Evolutionary conservation across 805 yeast species (phyloP).

Genomic region (Nakazawaea wickerhamii): DNA sequence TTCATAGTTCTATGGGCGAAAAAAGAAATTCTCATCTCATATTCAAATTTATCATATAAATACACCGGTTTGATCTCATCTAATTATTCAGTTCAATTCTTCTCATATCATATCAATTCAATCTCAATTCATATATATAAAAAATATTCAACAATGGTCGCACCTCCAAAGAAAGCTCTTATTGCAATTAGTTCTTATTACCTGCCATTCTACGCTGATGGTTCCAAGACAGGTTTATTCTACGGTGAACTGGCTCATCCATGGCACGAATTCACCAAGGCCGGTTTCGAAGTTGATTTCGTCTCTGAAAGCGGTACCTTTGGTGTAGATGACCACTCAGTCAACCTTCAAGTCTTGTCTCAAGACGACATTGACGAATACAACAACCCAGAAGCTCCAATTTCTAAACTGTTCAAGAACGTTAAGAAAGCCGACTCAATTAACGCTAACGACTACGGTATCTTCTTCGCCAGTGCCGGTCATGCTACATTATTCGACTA

Average conservation of each 20-base stretch:
- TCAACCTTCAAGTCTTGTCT: constrained; percentile 31
- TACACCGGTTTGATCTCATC: neutral
- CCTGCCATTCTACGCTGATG: constrained; percentile 50
- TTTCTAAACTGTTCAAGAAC: constrained; percentile 31
- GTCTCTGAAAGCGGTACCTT: constrained; percentile 54
- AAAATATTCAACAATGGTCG: neutral
- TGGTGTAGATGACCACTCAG: constrained; percentile 56
- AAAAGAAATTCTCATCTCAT: neutral
- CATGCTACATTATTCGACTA: constrained; percentile 59
- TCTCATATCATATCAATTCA: neutral
- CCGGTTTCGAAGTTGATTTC: constrained; percentile 49
- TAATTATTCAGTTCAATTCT: neutral
- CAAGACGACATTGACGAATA: constrained; percentile 41
- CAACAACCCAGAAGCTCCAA: constrained; percentile 26
- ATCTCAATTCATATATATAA: neutral
- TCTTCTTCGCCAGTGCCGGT: constrained; percentile 62
- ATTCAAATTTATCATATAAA: neutral
- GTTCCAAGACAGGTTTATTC: constrained; percentile 56
- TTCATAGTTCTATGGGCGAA: neutral
- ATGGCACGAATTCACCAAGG: constrained; percentile 37
- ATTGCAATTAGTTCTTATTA: constrained; percentile 38
- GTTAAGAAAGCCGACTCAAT: constrained; percentile 45
- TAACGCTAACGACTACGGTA: constrained; percentile 41
- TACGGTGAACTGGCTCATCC: constrained; percentile 59
- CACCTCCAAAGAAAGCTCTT: constrained; percentile 28